phyloP scores from a whole-genome alignment of 805 yeast species.

The Wickerhamomyces alni region DNA sequence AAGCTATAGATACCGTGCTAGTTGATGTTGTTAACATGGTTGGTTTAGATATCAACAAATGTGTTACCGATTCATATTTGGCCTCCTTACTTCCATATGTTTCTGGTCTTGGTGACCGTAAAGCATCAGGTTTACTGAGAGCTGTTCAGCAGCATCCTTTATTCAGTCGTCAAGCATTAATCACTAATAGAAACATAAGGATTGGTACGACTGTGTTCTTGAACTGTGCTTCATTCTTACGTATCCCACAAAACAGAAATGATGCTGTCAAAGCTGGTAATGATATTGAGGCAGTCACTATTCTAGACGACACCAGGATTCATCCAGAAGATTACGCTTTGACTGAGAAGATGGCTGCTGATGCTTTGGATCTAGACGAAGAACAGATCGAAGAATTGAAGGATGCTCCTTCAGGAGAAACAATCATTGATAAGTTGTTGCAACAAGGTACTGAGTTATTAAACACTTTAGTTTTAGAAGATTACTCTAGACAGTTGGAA shows the following conservation, averaged over 20 bases:
- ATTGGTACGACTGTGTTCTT: constrained; percentile 77
- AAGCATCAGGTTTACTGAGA: constrained; percentile 80
- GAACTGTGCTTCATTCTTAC: constrained; percentile 87
- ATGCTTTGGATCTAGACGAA: constrained; percentile 93
- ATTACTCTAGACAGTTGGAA: constrained; percentile 86
- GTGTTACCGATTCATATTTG: constrained; percentile 67
- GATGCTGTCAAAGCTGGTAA: constrained; percentile 25
- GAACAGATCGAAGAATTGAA: constrained; percentile 81
- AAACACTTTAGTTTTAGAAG: constrained; percentile 83
- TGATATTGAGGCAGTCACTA: constrained; percentile 58
- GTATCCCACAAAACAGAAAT: constrained; percentile 55
- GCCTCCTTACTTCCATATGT: constrained; percentile 72
- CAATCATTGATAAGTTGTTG: constrained; percentile 55
- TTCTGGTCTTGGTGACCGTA: constrained; percentile 93
- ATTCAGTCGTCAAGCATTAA: constrained; percentile 80
- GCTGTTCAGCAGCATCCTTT: constrained; percentile 59
- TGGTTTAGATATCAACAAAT: constrained; percentile 91
- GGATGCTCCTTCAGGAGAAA: constrained; percentile 65
- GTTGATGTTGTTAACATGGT: constrained; percentile 89
- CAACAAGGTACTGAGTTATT: constrained; percentile 64
- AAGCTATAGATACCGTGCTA: constrained; percentile 70
- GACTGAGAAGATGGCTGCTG: constrained; percentile 97
- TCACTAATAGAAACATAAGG: constrained; percentile 58
- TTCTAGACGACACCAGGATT: constrained; percentile 89
- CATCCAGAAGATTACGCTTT: constrained; percentile 97